A percentile compares a stretch with the other conserved stretches of the same genome.
Conservation (phyloP, 2,329 filamentous ascomycete species). For the Sporothrix protearum region DNA sequence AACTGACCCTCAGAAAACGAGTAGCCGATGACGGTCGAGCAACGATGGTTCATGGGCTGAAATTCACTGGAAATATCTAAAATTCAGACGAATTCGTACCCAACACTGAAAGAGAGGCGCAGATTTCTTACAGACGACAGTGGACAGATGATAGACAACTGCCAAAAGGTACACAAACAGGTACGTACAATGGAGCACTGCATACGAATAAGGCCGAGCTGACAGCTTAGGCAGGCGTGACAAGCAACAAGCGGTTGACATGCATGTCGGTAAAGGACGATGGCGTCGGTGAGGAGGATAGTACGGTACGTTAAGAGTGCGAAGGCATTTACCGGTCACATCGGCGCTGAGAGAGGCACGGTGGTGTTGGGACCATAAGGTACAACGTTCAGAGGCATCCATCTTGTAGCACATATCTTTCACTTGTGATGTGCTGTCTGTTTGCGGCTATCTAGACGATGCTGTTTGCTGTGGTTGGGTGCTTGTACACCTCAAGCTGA, state of each 20-base stretch:
- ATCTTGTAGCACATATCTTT: neutral
- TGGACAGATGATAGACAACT: neutral
- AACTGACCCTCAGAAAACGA: no score
- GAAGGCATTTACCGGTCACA: neutral
- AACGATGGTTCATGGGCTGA: neutral
- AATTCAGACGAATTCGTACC: neutral
- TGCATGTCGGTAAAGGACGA: no score
- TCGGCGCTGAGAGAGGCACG: neutral
- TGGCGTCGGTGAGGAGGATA: neutral
- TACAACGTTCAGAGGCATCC: neutral
- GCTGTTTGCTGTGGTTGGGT: neutral
- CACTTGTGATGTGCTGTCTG: neutral
- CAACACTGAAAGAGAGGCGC: neutral
- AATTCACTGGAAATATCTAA: no score
- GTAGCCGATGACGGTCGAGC: neutral
- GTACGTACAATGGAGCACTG: neutral
- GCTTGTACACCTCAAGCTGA: neutral
- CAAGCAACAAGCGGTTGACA: neutral
- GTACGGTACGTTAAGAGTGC: neutral
- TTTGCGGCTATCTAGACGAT: neutral
- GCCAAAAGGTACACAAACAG: neutral
- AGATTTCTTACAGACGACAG: neutral
- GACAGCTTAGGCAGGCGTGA: neutral
- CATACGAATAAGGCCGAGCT: neutral
- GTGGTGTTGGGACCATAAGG: neutral